These are phyloP conservation scores for Suillus clintonianus DNA, from an alignment of 768 basidiomycete genomes.

Conservation along the genomic window DNA sequence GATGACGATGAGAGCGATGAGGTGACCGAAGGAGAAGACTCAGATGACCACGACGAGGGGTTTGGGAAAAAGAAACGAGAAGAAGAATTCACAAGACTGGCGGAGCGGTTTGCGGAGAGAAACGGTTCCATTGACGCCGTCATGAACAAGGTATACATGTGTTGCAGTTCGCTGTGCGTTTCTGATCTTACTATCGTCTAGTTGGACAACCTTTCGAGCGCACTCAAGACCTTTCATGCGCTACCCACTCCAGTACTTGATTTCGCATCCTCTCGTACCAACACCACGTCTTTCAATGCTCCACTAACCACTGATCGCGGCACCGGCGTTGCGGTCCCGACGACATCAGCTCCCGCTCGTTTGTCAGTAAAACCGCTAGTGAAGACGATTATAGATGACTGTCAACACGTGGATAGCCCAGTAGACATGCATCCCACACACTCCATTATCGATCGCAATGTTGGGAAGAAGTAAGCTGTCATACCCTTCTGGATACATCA, in stretches of 20 bases:
- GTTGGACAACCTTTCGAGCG: conserved; percentile 33
- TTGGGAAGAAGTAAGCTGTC: not conserved
- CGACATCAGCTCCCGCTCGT: not conserved
- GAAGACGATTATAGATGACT: conserved; percentile 21
- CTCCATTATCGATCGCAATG: conserved; percentile 2
- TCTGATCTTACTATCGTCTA: conserved; percentile 7
- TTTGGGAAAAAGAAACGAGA: conserved; percentile 58
- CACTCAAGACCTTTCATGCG: conserved; percentile 45
- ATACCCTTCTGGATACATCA: not conserved
- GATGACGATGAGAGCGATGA: conserved; percentile 30
- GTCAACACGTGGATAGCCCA: conserved; percentile 34
- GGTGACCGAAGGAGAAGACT: conserved; percentile 42
- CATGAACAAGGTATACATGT: conserved; percentile 63
- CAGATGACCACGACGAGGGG: conserved; percentile 37
- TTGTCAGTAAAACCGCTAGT: conserved; percentile 2
- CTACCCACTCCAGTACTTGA: conserved; percentile 44
- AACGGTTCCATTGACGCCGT: conserved; percentile 70
- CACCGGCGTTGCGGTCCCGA: not conserved
- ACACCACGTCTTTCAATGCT: conserved; percentile 30
- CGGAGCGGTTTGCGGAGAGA: conserved; percentile 68
- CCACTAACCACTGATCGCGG: not conserved
- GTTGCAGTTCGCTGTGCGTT: not conserved
- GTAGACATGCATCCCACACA: conserved; percentile 21
- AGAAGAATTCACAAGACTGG: conserved; percentile 67
- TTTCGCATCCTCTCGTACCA: conserved; percentile 28